Percentiles rank a stretch among this genome's conserved stretches.
Conservation (phyloP, 768 basidiomycete genomes). For the Podaxis carcinomalis region DNA sequence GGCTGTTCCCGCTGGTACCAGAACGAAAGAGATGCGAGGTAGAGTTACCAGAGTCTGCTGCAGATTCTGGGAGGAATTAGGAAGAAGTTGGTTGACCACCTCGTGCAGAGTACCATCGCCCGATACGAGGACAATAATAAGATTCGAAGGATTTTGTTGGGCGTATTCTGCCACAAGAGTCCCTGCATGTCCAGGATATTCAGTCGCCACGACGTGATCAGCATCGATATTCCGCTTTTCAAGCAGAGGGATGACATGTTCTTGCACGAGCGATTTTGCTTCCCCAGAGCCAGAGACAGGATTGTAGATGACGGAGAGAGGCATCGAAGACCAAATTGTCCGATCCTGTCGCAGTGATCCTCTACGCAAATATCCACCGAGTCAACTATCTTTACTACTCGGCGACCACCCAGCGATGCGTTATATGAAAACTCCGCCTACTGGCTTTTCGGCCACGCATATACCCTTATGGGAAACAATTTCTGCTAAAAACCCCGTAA, state of each 20-base stretch:
- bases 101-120: conserved; percentile 95
- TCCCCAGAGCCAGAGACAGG: conserved; percentile 64
- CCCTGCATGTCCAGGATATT: conserved; percentile 52
- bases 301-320: conserved; percentile 67
- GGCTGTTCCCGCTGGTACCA: conserved; percentile 82
- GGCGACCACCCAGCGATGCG: too few species aligned
- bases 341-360: too few species aligned
- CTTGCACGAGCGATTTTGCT: conserved; percentile 51
- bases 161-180: conserved; percentile 38
- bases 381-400: too few species aligned
- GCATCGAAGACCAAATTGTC: conserved; percentile 25
- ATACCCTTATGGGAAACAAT: too few species aligned
- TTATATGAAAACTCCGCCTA: too few species aligned
- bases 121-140: conserved; percentile 62
- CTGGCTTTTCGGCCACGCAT: too few species aligned
- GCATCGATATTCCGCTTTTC: conserved; percentile 30
- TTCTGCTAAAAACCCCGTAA: too few species aligned
- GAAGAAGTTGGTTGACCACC: conserved; percentile 60
- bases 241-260: conserved; percentile 65
- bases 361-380: too few species aligned
- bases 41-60: not conserved
- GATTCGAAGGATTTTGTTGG: conserved; percentile 11
- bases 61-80: conserved; percentile 11
- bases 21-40: conserved; percentile 38
- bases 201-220: conserved; percentile 44